Base-by-base conservation (phyloP, 2,329 filamentous ascomycete genomes). In the Diaporthe eres region DNA sequence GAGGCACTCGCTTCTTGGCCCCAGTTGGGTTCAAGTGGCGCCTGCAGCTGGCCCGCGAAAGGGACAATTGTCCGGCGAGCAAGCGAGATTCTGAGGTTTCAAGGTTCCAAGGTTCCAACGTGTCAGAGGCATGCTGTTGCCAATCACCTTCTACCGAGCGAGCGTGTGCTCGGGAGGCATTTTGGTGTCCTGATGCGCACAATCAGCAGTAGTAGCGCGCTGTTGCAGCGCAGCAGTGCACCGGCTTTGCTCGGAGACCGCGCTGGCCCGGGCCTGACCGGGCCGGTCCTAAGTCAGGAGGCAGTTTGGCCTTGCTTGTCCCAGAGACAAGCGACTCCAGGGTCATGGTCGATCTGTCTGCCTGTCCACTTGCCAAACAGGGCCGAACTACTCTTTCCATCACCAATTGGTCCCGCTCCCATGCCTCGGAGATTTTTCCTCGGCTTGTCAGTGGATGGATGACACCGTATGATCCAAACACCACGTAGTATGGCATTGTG, bases 1-100 rank as follows among this genome's bases (percentile, higher is more conserved):
- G 65, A 68, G 47, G 65, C 19, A 53, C 39, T 68, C 65, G 65
- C 65, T 53, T 37, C 47, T 68, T 53, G 65, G 15, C 31, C 65
- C 65, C 47, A 34, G 53, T 39, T 28, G 34, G 49, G 65, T 47
- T 34, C 31, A 68, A 53, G 65, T 68, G 65, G 65, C 65, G 34
- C 47, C 47, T 68, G 65, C 65, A 68, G 47, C 47, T 53, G 31
- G 47, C 22, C 47, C 65, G 65, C 65, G 65, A 53, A 39, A 12
- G 47, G 31, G 31, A 39, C 10, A 53, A 31, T 9, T 28, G 65
- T 9, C 42, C 65, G 31, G 47, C 34, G 17, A 25, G 34, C 47
- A 39, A 25, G 47, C 8, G 31, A 68, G 34, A 13, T 53, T 53
- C 34, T 47, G 15, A 37, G 25, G 12, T 39, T 12, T 8, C 34